Evolutionary conservation across 2,329 filamentous ascomycete genomes (phyloP), one percentile per base, ranked within the genome.

Genomic region (Claviceps sp.): DNA sequence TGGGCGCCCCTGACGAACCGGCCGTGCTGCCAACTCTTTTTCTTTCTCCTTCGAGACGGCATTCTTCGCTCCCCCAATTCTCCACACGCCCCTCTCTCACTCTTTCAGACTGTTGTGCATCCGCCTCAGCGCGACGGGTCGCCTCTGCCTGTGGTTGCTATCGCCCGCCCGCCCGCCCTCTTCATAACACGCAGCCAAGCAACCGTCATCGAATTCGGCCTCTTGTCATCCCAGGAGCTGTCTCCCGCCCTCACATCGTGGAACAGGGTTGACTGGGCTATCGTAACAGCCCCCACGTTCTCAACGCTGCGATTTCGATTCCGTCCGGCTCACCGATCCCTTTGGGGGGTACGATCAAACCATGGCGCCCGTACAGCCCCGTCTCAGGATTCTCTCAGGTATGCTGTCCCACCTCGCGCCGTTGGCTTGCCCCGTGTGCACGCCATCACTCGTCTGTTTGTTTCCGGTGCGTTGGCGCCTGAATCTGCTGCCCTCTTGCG

Each of bases 331-430:
- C 61, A 56, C 64, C 65, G 64, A 61, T 64, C 65, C 54, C 55
- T 60, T 67, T 58, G 58, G 64, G 58, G 60, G 57, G 58, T 57
- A 57, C 54, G 56, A 59, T 63, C 39, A 66, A 66, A 73, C 67
- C 67, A 80, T 80, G 77, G 76, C 76, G 69, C 76, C 77, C 67
- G 70, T 73, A 66, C 71, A 76, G 67, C 76, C 77, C 68, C 76
- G 76, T 69, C 73, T 76, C 68, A 79, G 74, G 71, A 73, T 78
- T 68, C 72, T 80, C 65, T 78, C 76, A 75, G 77, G 77, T 80
- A 69, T 69, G 77, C 75, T 60, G 62, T 64, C 62, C 62, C 61
- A 62, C 61, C 56, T 60, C 58, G 61, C 59, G 56, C 60, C 47
- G 40, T 53, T 41, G 44, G 43, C 39, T 34, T 50, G 50, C 37